These are phyloP conservation scores for Collybia mongolica DNA, from an alignment of 768 basidiomycete genomes.

Conservation along the genomic window DNA sequence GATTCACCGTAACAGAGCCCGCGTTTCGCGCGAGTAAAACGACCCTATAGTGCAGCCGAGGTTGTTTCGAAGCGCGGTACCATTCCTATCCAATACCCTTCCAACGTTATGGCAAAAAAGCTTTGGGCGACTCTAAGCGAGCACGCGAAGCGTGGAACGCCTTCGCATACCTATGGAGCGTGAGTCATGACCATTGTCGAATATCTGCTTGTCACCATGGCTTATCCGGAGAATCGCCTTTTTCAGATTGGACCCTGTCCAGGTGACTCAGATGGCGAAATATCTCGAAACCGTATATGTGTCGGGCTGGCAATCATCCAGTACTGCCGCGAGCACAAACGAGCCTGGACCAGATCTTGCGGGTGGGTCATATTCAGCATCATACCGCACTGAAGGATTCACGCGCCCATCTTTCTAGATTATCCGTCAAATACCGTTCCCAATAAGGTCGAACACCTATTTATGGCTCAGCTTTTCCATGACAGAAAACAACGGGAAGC, in stretches of 20 bases:
- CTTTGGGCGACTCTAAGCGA: conserved; percentile 72
- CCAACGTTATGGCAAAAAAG: conserved; percentile 84
- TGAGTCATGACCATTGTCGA: conserved; percentile 49
- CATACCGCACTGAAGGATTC: not conserved
- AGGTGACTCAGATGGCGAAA: conserved; percentile 98
- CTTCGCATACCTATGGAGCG: conserved; percentile 98
- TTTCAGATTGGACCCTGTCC: conserved; percentile 92
- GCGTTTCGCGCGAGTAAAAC: conserved; percentile 82
- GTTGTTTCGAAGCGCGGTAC: conserved; percentile 95
- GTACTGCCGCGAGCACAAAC: conserved; percentile 89
- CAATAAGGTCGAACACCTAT: conserved; percentile 97
- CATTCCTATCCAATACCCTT: conserved; percentile 82
- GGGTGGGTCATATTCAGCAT: conserved; percentile 45
- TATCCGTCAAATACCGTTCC: conserved; percentile 99
- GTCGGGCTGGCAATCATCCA: conserved; percentile 94
- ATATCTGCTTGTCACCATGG: not conserved
- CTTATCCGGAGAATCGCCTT: not conserved
- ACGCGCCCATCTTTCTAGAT: conserved; percentile 45
- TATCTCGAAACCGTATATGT: conserved; percentile 99
- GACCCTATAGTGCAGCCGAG: conserved; percentile 91
- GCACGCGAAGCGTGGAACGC: conserved; percentile 75
- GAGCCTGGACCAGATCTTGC: conserved; percentile 99
- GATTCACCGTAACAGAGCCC: conserved; percentile 53
- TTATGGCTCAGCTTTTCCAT: conserved; percentile 98
- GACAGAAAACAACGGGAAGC: conserved; percentile 93